Conservation (phyloP, 1,284 basidiomycete genomes). For the Ganoderma leucocontextum region DNA sequence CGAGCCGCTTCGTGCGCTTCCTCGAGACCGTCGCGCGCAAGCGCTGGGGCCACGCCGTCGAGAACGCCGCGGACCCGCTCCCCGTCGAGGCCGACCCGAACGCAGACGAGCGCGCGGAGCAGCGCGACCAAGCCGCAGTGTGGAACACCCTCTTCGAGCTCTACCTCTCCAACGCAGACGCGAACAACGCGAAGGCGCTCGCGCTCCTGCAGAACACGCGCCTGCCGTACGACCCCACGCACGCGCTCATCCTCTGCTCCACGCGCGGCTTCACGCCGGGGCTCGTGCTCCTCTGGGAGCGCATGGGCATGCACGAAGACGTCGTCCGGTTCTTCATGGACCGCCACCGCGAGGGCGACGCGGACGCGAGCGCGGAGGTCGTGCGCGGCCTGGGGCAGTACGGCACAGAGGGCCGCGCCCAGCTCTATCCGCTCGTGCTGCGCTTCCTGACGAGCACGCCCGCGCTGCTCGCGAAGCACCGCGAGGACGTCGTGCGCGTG, state of each 20-base stretch:
- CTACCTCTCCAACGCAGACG: constrained; percentile 71
- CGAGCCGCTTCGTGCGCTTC: constrained; percentile 85
- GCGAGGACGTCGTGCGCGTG: constrained; percentile 73
- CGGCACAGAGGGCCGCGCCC: constrained; percentile 67
- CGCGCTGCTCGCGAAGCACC: constrained; percentile 73
- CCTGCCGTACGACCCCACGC: constrained; percentile 89
- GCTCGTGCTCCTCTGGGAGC: constrained; percentile 91
- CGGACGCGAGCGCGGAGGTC: constrained; percentile 70
- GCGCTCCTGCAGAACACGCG: constrained; percentile 66
- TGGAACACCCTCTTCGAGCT: constrained; percentile 98
- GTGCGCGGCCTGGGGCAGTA: constrained; percentile 79
- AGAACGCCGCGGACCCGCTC: constrained; percentile 37
- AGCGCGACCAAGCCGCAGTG: constrained; percentile 82
- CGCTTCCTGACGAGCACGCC: constrained; percentile 88
- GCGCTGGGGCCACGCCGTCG: constrained; percentile 84
- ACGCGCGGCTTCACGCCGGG: constrained; percentile 85
- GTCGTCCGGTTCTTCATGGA: constrained; percentile 94
- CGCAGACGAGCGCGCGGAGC: constrained; percentile 63
- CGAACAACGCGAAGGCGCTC: constrained; percentile 64
- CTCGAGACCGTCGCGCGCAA: constrained; percentile 86
- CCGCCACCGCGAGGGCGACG: constrained; percentile 55
- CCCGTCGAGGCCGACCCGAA: constrained; percentile 37
- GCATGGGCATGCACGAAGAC: constrained; percentile 95
- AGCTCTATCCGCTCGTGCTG: constrained; percentile 90
- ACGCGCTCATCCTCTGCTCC: constrained; percentile 94